Percentiles rank a stretch among this genome's conserved stretches.
Evolutionary conservation across 495 filamentous ascomycete species (phyloP).

Genomic region (Viridothelium virens): DNA sequence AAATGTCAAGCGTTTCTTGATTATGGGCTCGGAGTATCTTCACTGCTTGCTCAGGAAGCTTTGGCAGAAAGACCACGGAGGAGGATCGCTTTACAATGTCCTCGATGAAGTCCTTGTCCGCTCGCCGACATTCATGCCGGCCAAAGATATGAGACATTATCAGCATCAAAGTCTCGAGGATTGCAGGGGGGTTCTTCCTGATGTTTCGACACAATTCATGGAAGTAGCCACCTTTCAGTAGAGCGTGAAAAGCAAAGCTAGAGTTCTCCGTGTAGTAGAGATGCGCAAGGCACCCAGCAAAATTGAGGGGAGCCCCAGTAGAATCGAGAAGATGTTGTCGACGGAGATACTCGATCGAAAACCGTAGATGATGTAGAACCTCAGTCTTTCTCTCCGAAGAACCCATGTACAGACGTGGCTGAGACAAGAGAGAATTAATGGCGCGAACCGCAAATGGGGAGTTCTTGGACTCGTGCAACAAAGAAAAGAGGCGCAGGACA

Average conservation of each 20-base stretch:
- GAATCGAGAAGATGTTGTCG: slow-evolving; percentile 55
- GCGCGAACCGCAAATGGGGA: slow-evolving; percentile 52
- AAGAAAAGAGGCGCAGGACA: slow-evolving; percentile 57
- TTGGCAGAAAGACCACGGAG: slow-evolving; percentile 55
- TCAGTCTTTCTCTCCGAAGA: slow-evolving; percentile 53
- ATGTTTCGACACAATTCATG: slow-evolving; percentile 52
- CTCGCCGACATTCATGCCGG: slow-evolving; percentile 41
- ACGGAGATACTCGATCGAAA: slow-evolving; percentile 72
- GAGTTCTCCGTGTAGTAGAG: slow-evolving; percentile 67
- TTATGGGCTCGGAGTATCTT: slow-evolving; percentile 54
- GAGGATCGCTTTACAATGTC: slow-evolving; percentile 43
- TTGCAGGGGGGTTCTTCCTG: slow-evolving; percentile 33
- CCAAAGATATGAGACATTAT: slow-evolving; percentile 64
- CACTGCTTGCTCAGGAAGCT: slow-evolving; percentile 50
- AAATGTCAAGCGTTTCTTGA: slow-evolving; percentile 51
- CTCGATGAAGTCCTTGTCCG: slow-evolving; percentile 40
- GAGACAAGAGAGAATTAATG: slow-evolving; percentile 58
- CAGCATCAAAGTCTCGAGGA: slow-evolving; percentile 49
- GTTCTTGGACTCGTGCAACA: slow-evolving; percentile 56
- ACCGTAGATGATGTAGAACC: slow-evolving; percentile 65
- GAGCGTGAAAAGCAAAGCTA: slow-evolving; percentile 65
- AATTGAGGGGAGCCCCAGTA: slow-evolving; percentile 57
- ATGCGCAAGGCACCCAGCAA: slow-evolving; percentile 57
- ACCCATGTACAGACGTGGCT: slow-evolving; percentile 60
- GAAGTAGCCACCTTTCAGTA: slow-evolving; percentile 61